These are phyloP conservation scores for Tetrahymena thermophila DNA, from an alignment of 73 alveolate species.

Conservation along the genomic window DNA sequence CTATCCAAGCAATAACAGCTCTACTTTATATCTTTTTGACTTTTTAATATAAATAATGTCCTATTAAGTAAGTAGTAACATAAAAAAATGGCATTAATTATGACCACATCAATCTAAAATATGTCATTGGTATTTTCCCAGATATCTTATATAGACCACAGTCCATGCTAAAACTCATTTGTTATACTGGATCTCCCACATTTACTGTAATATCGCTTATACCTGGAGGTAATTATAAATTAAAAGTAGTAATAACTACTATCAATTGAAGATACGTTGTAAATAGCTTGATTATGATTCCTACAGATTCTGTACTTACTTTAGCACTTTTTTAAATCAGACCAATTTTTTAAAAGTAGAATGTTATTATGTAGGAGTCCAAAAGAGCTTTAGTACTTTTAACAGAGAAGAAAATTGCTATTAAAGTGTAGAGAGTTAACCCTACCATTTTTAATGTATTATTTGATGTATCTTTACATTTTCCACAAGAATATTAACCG, in stretches of 20 bases:
- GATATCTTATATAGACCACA: conserved; percentile 7
- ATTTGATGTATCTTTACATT: conserved; percentile 1
- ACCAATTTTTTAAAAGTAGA: not conserved
- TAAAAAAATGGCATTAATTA: conserved; percentile 11
- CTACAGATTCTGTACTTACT: not conserved
- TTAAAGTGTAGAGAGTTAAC: not conserved
- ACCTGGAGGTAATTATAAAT: conserved; percentile 6
- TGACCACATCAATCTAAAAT: conserved; percentile 37
- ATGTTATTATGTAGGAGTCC: not conserved
- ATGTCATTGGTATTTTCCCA: conserved; percentile 9
- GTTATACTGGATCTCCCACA: conserved; percentile 28
- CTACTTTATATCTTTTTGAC: not conserved
- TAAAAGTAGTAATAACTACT: conserved; percentile 6
- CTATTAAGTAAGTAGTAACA: not conserved
- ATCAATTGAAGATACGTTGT: conserved; percentile 21
- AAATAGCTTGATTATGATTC: conserved; percentile 14
- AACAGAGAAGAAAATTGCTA: conserved; percentile 13
- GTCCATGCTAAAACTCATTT: conserved; percentile 16
- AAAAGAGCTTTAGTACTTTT: conserved; percentile 16
- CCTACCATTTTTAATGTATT: not conserved
- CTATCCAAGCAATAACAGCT: conserved; percentile 8
- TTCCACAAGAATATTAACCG: conserved; percentile 18
- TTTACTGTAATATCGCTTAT: not conserved
- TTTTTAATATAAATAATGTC: not conserved
- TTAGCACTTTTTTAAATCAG: not conserved